phyloP scores from a whole-genome alignment of 225 moss, liverwort and hornwort species.

The Climacium dendroides region DNA sequence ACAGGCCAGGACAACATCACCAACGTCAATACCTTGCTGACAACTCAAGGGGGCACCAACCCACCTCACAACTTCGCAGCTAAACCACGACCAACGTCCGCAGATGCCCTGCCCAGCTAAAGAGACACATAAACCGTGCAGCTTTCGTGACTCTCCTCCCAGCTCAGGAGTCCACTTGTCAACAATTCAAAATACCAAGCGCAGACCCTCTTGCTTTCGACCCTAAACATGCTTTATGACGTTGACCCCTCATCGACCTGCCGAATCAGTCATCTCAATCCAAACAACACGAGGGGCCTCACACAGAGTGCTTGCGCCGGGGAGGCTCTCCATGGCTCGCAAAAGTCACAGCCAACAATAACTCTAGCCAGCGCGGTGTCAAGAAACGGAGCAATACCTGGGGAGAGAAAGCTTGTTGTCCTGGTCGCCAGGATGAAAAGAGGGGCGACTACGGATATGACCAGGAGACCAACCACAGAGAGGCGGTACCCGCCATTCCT shows the following conservation, averaged over 20 bases:
- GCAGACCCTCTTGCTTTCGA: neutral
- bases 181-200: neutral
- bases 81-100: neutral
- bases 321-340: neutral
- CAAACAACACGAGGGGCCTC: neutral
- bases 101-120: neutral
- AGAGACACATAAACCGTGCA: neutral
- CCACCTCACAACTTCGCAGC: neutral
- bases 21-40: neutral
- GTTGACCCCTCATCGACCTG: neutral
- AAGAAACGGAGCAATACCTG: slow-evolving; percentile 6
- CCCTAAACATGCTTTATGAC: neutral
- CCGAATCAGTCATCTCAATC: neutral
- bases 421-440: slow-evolving; percentile 35
- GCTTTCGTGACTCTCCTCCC: no score
- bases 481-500: slow-evolving; percentile 31
- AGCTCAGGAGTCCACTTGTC: neutral
- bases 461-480: slow-evolving; percentile 19
- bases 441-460: slow-evolving; percentile 28
- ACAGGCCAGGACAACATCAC: neutral
- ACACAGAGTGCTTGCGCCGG: neutral
- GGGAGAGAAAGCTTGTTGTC: slow-evolving; percentile 14
- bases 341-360: neutral
- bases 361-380: neutral
- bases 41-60: neutral